Conservation (phyloP, 805 yeast genomes). For the Suhomyces sp. region DNA sequence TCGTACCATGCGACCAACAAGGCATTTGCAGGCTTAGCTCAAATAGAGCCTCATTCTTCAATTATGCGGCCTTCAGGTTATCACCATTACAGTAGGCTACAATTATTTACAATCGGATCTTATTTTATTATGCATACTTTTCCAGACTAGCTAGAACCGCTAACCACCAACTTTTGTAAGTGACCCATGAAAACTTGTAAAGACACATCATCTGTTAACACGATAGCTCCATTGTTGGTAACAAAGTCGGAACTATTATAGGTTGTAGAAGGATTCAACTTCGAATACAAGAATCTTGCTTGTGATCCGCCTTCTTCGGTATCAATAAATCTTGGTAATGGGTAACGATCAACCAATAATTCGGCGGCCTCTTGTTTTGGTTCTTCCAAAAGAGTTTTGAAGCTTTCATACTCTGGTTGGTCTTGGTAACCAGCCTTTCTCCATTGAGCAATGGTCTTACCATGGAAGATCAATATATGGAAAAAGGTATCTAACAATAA, state of each 20-base stretch:
- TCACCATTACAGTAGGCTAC: not conserved
- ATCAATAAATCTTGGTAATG: slow-evolving; percentile 94
- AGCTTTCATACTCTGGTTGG: slow-evolving; percentile 83
- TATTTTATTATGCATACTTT: not conserved
- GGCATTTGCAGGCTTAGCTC: no score
- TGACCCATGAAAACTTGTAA: slow-evolving; percentile 94
- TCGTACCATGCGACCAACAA: not conserved
- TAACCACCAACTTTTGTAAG: slow-evolving; percentile 84
- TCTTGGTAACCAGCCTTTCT: slow-evolving; percentile 93
- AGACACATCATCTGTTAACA: slow-evolving; percentile 93
- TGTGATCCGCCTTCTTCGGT: slow-evolving; percentile 99
- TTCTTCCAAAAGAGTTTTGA: slow-evolving; percentile 79
- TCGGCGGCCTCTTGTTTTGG: slow-evolving; percentile 93
- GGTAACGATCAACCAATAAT: slow-evolving; percentile 88
- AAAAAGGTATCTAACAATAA: slow-evolving; percentile 91
- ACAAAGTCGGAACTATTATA: slow-evolving; percentile 59
- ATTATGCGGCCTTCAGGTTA: no score
- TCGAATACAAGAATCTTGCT: slow-evolving; percentile 93
- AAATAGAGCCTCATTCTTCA: no score
- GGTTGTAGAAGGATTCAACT: slow-evolving; percentile 90
- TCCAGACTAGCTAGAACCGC: slow-evolving; percentile 30
- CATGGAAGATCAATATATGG: slow-evolving; percentile 94
- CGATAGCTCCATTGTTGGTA: slow-evolving; percentile 60
- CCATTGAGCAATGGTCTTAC: slow-evolving; percentile 94
- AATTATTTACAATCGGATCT: not conserved